Base-by-base conservation (phyloP, 805 yeast genomes). In the Spathaspora boniae region DNA sequence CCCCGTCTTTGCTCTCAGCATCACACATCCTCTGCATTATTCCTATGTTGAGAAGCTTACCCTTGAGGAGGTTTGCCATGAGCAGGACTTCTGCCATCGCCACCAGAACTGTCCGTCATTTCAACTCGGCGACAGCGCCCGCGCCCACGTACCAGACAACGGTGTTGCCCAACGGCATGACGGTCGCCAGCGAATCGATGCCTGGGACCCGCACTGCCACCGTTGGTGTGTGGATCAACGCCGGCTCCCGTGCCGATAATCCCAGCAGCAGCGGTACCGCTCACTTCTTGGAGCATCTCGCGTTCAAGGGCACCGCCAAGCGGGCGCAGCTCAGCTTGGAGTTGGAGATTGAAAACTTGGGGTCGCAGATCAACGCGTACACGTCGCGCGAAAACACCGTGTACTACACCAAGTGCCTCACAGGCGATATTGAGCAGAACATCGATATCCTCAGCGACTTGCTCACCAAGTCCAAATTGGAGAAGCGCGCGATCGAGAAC, bases 321-420 rank as follows among this genome's bases (percentile, higher is more conserved):
- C 76, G 98, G 57, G 66, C 86, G 9, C 98, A 93, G 66, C 69
- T 79, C 38, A 78, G 79, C 41, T 70, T 93, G 38, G 99, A 93
- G 61, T 68, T 89, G 30, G 98, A 93, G 62, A 86, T 93, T 40
- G 99, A 93, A 62, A 84, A 93, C 66, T 76, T 89, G 51, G 99
- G 99, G 4, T 87, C 96, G 17, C 98, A 93, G 64, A 76, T 93
- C 53, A 93, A 94, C 58, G 98, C 98, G n/a, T 93, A 93, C 68
- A 93, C 98, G 2, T 87, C 96, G 15, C 78, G 99, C 54, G 99
- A 93, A 56, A 89, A 88, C 62, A 93, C 99, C 1, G 98, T 91
- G 6, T 93, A 89, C 61, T 93, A 88, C 61, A 95, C 98, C 32
- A 88, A 87, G 61, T 77, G 97, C 20, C 68, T 89, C 39, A 74